Conservation (phyloP, 2,329 filamentous ascomycete genomes). For the Karstenula rhodostoma region DNA sequence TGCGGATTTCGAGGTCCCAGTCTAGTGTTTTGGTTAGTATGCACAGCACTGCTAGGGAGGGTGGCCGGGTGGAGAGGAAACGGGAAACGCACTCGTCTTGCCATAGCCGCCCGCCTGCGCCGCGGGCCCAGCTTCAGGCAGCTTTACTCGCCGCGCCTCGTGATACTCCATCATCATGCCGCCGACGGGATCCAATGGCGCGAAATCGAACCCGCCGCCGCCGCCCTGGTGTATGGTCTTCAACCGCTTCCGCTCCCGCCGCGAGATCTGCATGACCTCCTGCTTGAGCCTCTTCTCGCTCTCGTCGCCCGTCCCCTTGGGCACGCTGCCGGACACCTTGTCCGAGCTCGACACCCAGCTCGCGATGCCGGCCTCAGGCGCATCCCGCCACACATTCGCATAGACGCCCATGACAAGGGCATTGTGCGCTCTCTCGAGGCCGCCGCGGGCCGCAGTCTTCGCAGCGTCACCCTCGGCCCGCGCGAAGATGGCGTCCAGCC, state of each 20-base stretch:
- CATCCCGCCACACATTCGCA: constrained; percentile 66
- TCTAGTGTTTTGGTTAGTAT: constrained; percentile 43
- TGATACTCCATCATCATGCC: constrained; percentile 45
- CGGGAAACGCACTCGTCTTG: constrained; percentile 71
- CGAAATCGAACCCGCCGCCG: constrained; percentile 12
- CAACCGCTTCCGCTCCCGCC: constrained; percentile 66
- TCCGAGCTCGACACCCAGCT: constrained; percentile 74
- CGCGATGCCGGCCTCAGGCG: constrained; percentile 69
- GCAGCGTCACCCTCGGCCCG: background rate
- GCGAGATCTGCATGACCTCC: constrained; percentile 69
- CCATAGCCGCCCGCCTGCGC: constrained; percentile 75
- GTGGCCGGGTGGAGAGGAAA: no score
- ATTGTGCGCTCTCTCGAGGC: constrained; percentile 68
- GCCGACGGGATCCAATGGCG: constrained; percentile 22
- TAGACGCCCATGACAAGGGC: constrained; percentile 67
- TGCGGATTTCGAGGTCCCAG: constrained; percentile 71
- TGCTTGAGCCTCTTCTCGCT: constrained; percentile 69
- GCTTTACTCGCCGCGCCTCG: constrained; percentile 52
- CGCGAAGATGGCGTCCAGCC: constrained; percentile 62
- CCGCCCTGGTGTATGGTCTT: constrained; percentile 61
- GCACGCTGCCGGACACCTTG: constrained; percentile 75
- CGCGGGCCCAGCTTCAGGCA: constrained; percentile 69
- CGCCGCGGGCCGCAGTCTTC: constrained; percentile 51
- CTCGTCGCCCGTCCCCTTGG: constrained; percentile 68
- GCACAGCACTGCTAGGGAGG: no score